A percentile compares a stretch with the other conserved stretches of the same genome.
phyloP scores from a whole-genome alignment of 331 rosid species.

The Rhamnella rubrinervis region DNA sequence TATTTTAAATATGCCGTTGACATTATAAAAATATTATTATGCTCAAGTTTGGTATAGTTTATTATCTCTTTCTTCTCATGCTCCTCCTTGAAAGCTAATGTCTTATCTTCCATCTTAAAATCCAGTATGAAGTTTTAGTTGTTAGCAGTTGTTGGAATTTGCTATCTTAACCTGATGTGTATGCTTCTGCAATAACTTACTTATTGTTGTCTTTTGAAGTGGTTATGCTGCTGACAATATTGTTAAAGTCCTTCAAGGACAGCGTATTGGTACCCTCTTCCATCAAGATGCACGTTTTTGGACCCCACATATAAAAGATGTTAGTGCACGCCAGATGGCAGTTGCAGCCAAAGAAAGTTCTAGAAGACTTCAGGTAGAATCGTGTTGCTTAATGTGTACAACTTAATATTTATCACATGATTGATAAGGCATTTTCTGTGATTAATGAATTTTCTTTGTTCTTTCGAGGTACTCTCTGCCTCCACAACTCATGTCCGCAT shows the following conservation, averaged over 20 bases:
- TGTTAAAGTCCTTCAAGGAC: conserved; percentile 82
- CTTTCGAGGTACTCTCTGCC: not conserved
- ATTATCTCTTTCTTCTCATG: not conserved
- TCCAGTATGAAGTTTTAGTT: not conserved
- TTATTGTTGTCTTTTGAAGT: conserved; percentile 41
- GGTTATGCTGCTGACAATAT: conserved; percentile 77
- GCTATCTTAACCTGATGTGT: conserved; percentile 9
- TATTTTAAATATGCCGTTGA: too few relatives aligned
- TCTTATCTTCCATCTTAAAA: conserved; percentile 1
- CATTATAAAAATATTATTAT: too few relatives aligned
- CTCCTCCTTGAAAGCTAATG: not conserved
- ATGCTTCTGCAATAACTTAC: conserved; percentile 16
- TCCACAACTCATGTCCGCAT: not conserved
- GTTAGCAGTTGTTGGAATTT: not conserved
- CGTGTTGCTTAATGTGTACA: conserved; percentile 14
- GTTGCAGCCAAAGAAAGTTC: conserved; percentile 97
- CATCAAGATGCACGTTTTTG: conserved; percentile 86
- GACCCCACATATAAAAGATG: conserved; percentile 62
- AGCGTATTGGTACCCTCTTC: conserved; percentile 84
- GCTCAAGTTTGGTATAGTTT: too few relatives aligned
- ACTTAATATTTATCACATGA: conserved; percentile 2
- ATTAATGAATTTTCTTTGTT: not conserved
- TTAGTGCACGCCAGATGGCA: conserved; percentile 87
- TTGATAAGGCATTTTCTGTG: conserved; percentile 19
- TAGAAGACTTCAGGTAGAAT: conserved; percentile 80